Evolutionary conservation across 257 asterid species (phyloP), one percentile per base, ranked within the genome.

Genomic region (Jasminum sambac): DNA sequence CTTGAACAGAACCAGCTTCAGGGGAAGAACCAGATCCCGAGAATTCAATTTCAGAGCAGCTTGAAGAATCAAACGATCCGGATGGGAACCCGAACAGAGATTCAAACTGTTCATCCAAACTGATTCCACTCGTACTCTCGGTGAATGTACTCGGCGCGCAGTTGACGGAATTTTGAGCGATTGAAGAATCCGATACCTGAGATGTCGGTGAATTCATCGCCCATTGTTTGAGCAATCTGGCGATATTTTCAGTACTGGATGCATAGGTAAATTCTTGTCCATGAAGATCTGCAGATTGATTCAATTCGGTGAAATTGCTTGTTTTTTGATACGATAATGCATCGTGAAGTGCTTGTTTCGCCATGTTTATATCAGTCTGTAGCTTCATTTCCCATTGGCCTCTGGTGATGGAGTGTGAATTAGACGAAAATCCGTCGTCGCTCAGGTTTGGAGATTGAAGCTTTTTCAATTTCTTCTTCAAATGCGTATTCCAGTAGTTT

Each of bases 321-420:
- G 78, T 62, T 61, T 69, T 74, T 8, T 87, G 92, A 6, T 78
- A 34, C 21, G 96, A 72, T 1, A 91, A 12, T 0, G 99, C 99
- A 43, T 88, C 95, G 5, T 81, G 81, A 23, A 95, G 88, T 83
- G 99, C 99, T 72, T 88, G 96, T 77, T 89, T 91, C 76, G 99
- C 97, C 0, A 90, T 91, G 78, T 73, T 72, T 77, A 95, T 91
- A 69, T 91, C 94, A 0, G 90, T 70, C 16, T 91, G 99, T 6
- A 94, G 88, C 69, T 86, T 84, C 48, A 81, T 85, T 79, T 94
- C 99, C 99, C 99, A 94, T 55, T 86, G 96, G n/a, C 99, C 98
- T 37, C 85, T 73, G 0, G 95, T 79, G 0, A 82, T 71, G 0
- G 96, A 78, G 60, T 77, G 76, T 0, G 82, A 74, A 0, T 87